Conservation (phyloP, 331 rosid genomes). For the Arachis monticola region DNA sequence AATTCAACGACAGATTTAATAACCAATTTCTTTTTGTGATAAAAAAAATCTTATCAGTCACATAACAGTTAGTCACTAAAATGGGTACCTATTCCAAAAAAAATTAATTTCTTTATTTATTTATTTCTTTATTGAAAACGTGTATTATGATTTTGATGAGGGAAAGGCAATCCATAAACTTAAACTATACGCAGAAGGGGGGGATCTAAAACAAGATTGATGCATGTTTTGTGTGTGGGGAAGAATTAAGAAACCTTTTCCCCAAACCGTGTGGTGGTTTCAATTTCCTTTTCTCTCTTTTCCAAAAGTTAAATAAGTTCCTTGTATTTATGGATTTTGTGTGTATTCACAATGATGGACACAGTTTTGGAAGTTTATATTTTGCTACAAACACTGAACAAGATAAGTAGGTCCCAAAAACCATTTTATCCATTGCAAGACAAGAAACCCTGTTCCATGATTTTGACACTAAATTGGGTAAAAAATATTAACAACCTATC, state of each 20-base stretch:
- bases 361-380: conserved; percentile 31
- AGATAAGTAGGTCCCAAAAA: conserved; percentile 47
- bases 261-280: conserved; percentile 13
- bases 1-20: too few species aligned
- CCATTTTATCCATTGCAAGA: conserved; percentile 28
- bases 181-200: conserved; percentile 7
- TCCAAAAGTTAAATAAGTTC: conserved; percentile 33
- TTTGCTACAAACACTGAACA: conserved; percentile 26
- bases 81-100: too few species aligned
- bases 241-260: conserved; percentile 13
- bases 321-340: conserved; percentile 26
- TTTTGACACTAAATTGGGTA: conserved; percentile 32
- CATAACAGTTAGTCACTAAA: too few species aligned
- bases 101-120: too few species aligned
- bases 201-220: neutral
- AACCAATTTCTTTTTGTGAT: too few species aligned
- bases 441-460: conserved; percentile 8
- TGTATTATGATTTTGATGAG: neutral
- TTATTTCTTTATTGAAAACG: too few species aligned
- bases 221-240: neutral
- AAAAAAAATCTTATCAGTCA: too few species aligned
- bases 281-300: conserved; percentile 17
- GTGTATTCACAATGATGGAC: conserved; percentile 16
- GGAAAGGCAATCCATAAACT: neutral
- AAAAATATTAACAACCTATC: conserved; percentile 10